Base-by-base conservation (phyloP, 805 yeast species). In the Candida silvatica region DNA sequence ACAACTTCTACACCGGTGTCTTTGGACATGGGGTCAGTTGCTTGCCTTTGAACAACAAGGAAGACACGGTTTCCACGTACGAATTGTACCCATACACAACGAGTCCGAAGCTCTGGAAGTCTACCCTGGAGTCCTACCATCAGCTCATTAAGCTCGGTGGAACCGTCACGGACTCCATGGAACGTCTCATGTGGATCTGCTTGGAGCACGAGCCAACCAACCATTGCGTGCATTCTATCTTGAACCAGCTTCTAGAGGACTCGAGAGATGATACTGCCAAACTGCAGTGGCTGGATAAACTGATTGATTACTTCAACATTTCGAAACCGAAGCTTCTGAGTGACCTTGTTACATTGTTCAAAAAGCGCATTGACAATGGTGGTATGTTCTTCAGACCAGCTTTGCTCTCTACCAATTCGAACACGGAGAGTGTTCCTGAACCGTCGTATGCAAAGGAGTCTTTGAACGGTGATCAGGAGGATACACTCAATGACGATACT, bases 1-100 rank as follows among this genome's bases (percentile, higher is more conserved):
- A 58, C 37, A 60, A 64, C 37, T 44, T 61, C 27, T 56, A 52
- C 16, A 34, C 51, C 20, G 65, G 65, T 3, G 46, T 56, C 16
- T 45, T 47, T 28, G 45, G 45, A 17, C 45, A 44, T 20, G 44
- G 44, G 22, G 36, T 49, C 23, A 38, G 42, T 16, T 35, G 38
- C 19, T 32, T 55, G 15, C 61, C 61, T 17, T 29, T 52, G 17
- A 38, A 39, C 16, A 47, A 42, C 24, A 50, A 44, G 12, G 44
- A 45, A 18, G 58, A 50, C 27, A 41, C 38, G 18, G 50, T 46
- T 26, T 36, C 46, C 6, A 41, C 45, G 6, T 32, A 42, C 15
- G 51, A 50, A 20, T 43, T 66, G 27, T 59, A 46, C 36, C 61
- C 62, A 1, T 35, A 44, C 47, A 64, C 49, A 36, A 57, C 57